Evolutionary conservation across 2,329 filamentous ascomycete species (phyloP), one percentile per base, ranked within the genome.

Genomic region (Aspergillus hortae): DNA sequence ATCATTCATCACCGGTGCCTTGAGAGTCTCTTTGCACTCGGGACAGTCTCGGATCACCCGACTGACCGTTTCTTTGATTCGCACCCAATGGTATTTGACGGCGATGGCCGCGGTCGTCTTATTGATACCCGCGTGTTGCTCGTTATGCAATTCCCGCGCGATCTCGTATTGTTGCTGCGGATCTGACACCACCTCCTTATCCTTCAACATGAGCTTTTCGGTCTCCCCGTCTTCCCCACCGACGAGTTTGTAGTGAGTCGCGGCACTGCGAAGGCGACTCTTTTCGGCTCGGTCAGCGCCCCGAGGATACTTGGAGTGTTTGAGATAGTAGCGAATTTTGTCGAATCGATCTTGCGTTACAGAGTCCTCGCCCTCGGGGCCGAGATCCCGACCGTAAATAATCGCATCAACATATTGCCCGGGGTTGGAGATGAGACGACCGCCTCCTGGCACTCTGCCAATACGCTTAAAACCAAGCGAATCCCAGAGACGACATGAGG

Each of bases 291-390:
- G 85, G 77, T 96, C 91, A 67, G 92, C 92, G 56, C 92, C 92
- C 64, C 87, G 86, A 54, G 94, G 94, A 71, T 99, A 97, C 71
- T 92, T 90, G 67, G 87, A 88, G 71, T 92, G 90, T 74, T 95
- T 95, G 67, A 97, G 85, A 74, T 97, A 97, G 78, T 89, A 97
- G 67, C 92, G 88, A 70, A 97, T 97, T 80, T 96, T 96, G 79
- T 96, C 92, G 78, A 97, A 97, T 62, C 94, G 89, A 76, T 96
- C 92, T 78, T 96, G 92, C 71, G 88, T 92, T 64, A 92, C 87
- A 69, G 89, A 86, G 70, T 94, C 89, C 68, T 94, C 90, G 63
- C 81, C 82, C 63, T 90, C 87, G 35, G 77, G 73, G 56, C 75
- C 79, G 21, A 80, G 67, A 51, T 85, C 82, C 21, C 83, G 75